Evolutionary conservation across 2,329 filamentous ascomycete genomes (phyloP).

Genomic region (Byssothecium circinans): DNA sequence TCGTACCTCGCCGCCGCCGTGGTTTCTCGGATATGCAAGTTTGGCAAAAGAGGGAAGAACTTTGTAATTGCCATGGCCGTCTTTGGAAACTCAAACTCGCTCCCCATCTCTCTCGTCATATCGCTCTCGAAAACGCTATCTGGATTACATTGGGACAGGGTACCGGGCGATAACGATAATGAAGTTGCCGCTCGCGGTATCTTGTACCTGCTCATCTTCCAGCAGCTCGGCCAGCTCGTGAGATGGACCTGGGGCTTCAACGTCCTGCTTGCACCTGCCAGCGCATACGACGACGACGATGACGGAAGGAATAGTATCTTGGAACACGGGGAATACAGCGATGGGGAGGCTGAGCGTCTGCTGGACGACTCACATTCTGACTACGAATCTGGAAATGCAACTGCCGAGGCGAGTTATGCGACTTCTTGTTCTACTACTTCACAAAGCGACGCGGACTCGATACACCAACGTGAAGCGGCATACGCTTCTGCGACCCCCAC

Average conservation of each 20-base stretch:
- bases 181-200: constrained; percentile 94
- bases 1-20: constrained; percentile 76
- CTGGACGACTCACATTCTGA: constrained; percentile 50
- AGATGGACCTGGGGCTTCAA: constrained; percentile 99
- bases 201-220: constrained; percentile 93
- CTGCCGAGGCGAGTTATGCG: constrained; percentile 42
- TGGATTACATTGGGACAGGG: constrained; percentile 89
- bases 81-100: constrained; percentile 97
- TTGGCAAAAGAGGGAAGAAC: constrained; percentile 83
- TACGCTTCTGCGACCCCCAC: constrained; percentile 47
- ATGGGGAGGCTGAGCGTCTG: constrained; percentile 47
- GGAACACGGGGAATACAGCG: constrained; percentile 58
- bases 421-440: constrained; percentile 29
- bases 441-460: constrained; percentile 31
- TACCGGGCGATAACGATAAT: constrained; percentile 91
- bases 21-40: constrained; percentile 74
- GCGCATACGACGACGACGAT: constrained; percentile 68
- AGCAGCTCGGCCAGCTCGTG: constrained; percentile 92
- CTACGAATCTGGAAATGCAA: constrained; percentile 51
- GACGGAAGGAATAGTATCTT: constrained; percentile 42
- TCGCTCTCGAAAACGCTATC: constrained; percentile 90
- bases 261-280: constrained; percentile 83
- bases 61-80: constrained; percentile 97
- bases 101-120: constrained; percentile 93
- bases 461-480: constrained; percentile 34